These are phyloP conservation scores for Penicillium concentricum DNA, from an alignment of 2,329 filamentous ascomycete species.

Conservation along the genomic window DNA sequence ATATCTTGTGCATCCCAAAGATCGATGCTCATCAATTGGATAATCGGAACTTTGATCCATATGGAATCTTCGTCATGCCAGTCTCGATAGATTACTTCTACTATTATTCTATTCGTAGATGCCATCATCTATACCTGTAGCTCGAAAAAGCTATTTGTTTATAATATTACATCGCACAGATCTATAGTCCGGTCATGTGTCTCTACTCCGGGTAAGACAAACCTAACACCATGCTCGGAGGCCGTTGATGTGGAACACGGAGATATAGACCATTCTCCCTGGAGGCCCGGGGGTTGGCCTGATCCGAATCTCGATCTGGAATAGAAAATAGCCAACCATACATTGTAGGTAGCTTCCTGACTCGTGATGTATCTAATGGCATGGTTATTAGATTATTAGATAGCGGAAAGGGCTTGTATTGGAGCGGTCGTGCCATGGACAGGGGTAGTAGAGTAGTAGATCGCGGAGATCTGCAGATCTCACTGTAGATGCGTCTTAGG, in stretches of 20 bases:
- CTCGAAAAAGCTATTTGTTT: neutral
- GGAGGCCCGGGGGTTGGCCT: neutral
- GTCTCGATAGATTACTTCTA: neutral
- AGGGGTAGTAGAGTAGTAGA: neutral
- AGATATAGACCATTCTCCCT: neutral
- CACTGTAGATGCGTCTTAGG: neutral
- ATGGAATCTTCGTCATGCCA: neutral
- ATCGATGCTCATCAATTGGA: neutral
- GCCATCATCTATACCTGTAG: neutral
- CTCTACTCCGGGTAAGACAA: neutral
- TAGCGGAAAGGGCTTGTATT: neutral
- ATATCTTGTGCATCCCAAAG: neutral
- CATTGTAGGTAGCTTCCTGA: neutral
- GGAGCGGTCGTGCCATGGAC: neutral
- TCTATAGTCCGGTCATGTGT: neutral
- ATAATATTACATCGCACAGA: neutral
- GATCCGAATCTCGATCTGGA: neutral
- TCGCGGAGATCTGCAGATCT: neutral
- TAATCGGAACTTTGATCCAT: neutral
- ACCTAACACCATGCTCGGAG: constrained; percentile 3
- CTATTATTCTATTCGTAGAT: neutral
- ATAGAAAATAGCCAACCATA: neutral
- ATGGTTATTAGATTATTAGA: neutral
- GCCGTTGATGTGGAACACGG: constrained; percentile 22
- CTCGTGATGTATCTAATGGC: neutral